phyloP scores from a whole-genome alignment of 2,329 filamentous ascomycete genomes.

The Periconia sp. region DNA sequence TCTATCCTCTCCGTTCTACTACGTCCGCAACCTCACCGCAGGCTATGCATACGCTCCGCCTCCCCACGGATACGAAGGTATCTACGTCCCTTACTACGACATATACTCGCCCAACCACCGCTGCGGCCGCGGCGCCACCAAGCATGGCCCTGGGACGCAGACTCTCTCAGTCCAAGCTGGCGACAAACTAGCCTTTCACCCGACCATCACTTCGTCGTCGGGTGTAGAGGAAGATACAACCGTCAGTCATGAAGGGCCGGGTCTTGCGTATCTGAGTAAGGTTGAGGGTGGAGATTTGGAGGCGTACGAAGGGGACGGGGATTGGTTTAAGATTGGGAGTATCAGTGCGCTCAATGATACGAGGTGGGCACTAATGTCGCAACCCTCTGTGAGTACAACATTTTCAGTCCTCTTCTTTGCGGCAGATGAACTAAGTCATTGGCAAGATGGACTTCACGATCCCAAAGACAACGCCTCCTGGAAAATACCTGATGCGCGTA shows the following conservation, averaged over 20 bases:
- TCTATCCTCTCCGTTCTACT: no score
- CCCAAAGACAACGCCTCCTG: slow-evolving; percentile 15
- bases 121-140: slow-evolving; percentile 13
- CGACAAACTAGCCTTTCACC: slow-evolving; percentile 12
- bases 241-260: slow-evolving; percentile 17
- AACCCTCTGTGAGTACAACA: slow-evolving; percentile 1
- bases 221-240: no score
- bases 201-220: slow-evolving; percentile 8
- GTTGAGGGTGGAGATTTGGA: slow-evolving; percentile 6
- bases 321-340: slow-evolving; percentile 9
- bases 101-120: slow-evolving; percentile 11
- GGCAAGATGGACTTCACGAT: slow-evolving; percentile 20
- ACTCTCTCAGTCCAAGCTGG: slow-evolving; percentile 14
- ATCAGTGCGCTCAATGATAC: neutral
- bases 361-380: slow-evolving; percentile 12
- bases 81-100: slow-evolving; percentile 23
- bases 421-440: neutral
- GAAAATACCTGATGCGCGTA: slow-evolving; percentile 14
- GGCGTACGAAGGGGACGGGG: slow-evolving; percentile 12
- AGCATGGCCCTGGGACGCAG: slow-evolving; percentile 7
- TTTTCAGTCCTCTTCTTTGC: neutral
- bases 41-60: no score
- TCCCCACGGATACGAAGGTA: no score
- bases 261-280: slow-evolving; percentile 12
- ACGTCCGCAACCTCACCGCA: no score